Evolutionary conservation across 345 rosid species (phyloP).

Genomic region (Garcia nutans): DNA sequence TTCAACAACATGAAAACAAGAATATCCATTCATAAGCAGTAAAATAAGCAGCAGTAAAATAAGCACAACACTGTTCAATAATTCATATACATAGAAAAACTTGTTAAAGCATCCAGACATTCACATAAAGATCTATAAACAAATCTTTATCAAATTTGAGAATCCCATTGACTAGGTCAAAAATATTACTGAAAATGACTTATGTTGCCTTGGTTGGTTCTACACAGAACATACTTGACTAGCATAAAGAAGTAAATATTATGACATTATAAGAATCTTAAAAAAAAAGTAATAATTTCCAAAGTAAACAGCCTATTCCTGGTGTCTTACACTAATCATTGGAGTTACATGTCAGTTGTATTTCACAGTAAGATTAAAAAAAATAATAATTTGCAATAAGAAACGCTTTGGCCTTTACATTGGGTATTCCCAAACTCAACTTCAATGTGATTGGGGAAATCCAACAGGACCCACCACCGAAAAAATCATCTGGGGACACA

Average conservation of each 20-base stretch:
- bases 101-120: too few species aligned
- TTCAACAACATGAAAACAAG: background rate
- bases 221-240: background rate
- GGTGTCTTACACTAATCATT: background rate
- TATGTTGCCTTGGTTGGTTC: background rate
- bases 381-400: background rate
- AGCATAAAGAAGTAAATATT: background rate
- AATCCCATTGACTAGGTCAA: background rate
- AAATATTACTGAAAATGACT: background rate
- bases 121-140: background rate
- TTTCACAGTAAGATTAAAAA: background rate
- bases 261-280: background rate
- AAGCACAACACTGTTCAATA: background rate
- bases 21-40: background rate
- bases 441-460: background rate
- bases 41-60: background rate
- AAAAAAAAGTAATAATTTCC: too few species aligned
- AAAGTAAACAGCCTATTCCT: background rate
- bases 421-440: background rate
- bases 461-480: background rate
- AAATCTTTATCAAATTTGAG: background rate
- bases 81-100: background rate
- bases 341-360: background rate
- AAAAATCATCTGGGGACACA: background rate
- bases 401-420: background rate